A percentile compares a stretch with the other conserved stretches of the same genome.
Conservation (phyloP, 202 grass and related monocot genomes). For the Musa balbisiana region DNA sequence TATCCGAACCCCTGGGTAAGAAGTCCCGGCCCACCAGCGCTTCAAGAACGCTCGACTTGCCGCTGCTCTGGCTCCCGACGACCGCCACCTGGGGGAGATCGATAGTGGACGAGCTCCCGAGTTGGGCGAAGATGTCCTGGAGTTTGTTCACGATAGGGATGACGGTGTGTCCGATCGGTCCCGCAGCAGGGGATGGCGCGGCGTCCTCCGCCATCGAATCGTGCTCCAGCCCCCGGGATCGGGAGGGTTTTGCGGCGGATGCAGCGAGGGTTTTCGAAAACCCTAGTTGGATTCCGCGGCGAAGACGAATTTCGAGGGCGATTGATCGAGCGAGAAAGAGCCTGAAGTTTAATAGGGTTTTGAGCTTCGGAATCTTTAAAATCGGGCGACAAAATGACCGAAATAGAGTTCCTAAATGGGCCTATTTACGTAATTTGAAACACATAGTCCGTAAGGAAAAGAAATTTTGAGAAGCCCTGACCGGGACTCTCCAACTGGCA, state of each 20-base stretch:
- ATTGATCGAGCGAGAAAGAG: background rate
- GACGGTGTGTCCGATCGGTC: constrained; percentile 45
- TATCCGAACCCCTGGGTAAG: constrained; percentile 68
- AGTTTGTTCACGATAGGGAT: constrained; percentile 74
- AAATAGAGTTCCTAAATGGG: too few species aligned
- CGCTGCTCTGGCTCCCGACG: constrained; percentile 87
- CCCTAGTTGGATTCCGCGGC: constrained; percentile 8
- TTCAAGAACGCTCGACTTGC: constrained; percentile 93
- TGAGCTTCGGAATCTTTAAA: background rate
- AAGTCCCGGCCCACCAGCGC: constrained; percentile 88
- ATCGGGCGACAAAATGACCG: background rate
- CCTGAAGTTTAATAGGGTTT: background rate
- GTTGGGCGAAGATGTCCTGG: constrained; percentile 60
- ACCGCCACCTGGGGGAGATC: constrained; percentile 81
- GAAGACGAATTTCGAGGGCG: background rate
- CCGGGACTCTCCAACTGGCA: background rate
- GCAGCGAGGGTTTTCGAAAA: background rate
- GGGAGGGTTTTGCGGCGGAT: background rate
- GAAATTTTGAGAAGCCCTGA: too few species aligned
- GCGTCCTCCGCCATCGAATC: constrained; percentile 35
- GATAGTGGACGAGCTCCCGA: constrained; percentile 44
- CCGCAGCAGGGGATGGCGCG: background rate
- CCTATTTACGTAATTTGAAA: background rate
- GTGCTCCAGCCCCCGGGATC: background rate
- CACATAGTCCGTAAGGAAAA: background rate